Evolutionary conservation across 140 eudicot genomes (phyloP).

Genomic region (Cichorium intybus): DNA sequence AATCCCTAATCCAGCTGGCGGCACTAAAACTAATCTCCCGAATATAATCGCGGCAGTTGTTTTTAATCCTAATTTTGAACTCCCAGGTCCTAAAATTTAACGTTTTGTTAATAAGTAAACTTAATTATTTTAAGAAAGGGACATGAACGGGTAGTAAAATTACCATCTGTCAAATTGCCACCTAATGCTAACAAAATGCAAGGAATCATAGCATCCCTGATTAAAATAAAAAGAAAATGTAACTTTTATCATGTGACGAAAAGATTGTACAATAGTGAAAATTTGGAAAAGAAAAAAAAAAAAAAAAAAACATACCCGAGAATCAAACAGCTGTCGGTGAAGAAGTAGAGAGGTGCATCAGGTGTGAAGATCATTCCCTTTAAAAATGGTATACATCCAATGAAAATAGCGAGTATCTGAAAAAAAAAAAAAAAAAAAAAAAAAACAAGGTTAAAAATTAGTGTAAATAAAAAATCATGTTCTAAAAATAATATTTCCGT

Average conservation of each 20-base stretch:
- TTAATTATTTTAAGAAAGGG: neutral
- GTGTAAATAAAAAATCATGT: neutral
- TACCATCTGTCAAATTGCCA: slow-evolving; percentile 92
- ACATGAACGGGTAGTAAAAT: slow-evolving; percentile 21
- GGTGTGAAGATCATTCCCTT: slow-evolving; percentile 71
- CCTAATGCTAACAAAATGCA: slow-evolving; percentile 95
- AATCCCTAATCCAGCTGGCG: slow-evolving; percentile 76
- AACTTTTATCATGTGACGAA: neutral
- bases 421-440: slow-evolving; percentile 28
- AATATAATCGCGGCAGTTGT: slow-evolving; percentile 86
- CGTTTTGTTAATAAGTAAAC: neutral
- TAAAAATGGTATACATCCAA: slow-evolving; percentile 77
- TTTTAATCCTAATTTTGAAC: slow-evolving; percentile 78
- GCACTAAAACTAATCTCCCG: slow-evolving; percentile 75
- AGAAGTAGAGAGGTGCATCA: slow-evolving; percentile 93
- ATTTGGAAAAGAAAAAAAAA: too few relatives aligned
- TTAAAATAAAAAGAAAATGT: neutral
- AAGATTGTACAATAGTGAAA: neutral
- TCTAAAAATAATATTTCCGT: neutral
- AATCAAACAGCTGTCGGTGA: slow-evolving; percentile 92
- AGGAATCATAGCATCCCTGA: slow-evolving; percentile 98
- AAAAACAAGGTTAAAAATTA: slow-evolving; percentile 10
- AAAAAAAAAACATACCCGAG: slow-evolving; percentile 64
- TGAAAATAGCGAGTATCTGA: slow-evolving; percentile 74
- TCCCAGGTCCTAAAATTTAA: slow-evolving; percentile 71